phyloP scores from a whole-genome alignment of 148 eudicot species.

The Arctostaphylos glauca region DNA sequence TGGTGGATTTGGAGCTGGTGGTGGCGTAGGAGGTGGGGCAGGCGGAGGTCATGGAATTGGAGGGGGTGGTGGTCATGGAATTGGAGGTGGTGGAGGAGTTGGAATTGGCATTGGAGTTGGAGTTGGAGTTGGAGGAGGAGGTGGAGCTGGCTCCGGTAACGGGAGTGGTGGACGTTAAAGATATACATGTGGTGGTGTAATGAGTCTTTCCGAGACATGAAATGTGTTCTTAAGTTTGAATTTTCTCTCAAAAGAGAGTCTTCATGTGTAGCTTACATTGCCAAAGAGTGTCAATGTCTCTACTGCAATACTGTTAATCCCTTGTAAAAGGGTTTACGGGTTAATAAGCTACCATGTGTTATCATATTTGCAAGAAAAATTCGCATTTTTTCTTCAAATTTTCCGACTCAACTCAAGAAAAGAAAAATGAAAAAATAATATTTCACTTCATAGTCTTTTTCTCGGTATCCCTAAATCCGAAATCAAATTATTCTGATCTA shows the following conservation, averaged over 20 bases:
- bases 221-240: neutral
- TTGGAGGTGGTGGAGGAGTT: slow-evolving; percentile 8
- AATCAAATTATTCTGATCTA: no score
- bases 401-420: neutral
- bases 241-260: neutral
- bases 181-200: no score
- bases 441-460: neutral
- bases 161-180: slow-evolving; percentile 14
- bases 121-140: slow-evolving; percentile 10
- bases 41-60: slow-evolving; percentile 22
- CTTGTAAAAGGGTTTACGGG: neutral
- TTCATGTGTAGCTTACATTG: neutral
- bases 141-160: slow-evolving; percentile 13
- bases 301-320: no score
- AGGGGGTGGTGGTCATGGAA: slow-evolving; percentile 14
- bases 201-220: neutral
- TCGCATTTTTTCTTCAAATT: neutral
- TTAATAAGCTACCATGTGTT: neutral
- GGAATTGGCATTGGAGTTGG: slow-evolving; percentile 21
- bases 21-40: slow-evolving; percentile 17
- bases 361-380: neutral
- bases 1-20: slow-evolving; percentile 21
- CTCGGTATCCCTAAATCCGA: no score
- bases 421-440: neutral
- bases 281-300: neutral